Percentiles rank a stretch among this genome's conserved stretches.
Evolutionary conservation across 2,329 filamentous ascomycete genomes (phyloP).

Genomic region (Beauveria rudraprayagi): DNA sequence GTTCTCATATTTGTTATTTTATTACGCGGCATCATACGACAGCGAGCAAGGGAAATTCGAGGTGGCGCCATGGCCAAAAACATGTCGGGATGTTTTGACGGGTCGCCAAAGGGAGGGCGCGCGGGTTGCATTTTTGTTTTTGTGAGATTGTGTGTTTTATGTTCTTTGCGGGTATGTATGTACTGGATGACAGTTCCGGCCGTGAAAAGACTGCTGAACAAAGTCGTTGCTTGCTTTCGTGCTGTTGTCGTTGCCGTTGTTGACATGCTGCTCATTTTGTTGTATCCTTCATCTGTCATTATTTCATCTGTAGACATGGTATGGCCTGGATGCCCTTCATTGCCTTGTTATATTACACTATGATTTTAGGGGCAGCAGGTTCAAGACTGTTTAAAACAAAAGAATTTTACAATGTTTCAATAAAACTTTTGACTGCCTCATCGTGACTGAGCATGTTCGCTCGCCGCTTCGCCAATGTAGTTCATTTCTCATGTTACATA

Average conservation of each 20-base stretch:
- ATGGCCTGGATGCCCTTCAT: neutral
- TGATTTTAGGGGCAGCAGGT: neutral
- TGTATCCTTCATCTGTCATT: slow-evolving; percentile 11
- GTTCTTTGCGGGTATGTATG: slow-evolving; percentile 4
- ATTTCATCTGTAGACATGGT: slow-evolving; percentile 8
- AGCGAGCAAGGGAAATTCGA: neutral
- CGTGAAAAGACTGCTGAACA: neutral
- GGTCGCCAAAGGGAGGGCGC: slow-evolving; percentile 10
- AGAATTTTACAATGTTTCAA: neutral
- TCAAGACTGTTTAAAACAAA: neutral
- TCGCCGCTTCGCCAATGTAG: no score
- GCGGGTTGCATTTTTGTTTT: neutral
- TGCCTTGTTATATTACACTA: neutral
- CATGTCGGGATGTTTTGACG: slow-evolving; percentile 6
- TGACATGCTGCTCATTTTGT: neutral
- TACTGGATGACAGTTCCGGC: neutral
- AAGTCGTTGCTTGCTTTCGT: neutral
- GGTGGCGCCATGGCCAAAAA: neutral
- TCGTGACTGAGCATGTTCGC: neutral
- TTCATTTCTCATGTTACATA: neutral
- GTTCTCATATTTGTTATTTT: neutral
- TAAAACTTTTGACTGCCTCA: neutral
- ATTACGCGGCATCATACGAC: slow-evolving; percentile 6
- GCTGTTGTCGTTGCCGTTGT: neutral
- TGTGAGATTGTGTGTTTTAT: neutral